Conservation (phyloP, 139 green algal species). For the Chlamydomonas sp. region DNA sequence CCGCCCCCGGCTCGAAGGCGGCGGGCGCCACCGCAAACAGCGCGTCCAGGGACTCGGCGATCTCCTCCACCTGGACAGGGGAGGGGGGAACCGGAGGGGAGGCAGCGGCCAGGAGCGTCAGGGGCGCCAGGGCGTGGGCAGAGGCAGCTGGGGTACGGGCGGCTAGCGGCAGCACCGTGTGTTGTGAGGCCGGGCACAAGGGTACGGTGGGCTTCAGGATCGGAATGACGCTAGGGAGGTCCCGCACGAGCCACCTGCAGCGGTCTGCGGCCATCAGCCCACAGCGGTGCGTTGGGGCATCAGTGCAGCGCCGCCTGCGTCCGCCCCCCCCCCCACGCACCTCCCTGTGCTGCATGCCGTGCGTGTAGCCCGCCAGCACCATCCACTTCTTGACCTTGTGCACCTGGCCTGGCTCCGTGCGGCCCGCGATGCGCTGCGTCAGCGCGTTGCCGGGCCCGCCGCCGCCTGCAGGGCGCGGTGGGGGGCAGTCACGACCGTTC, state of each 20-base stretch:
- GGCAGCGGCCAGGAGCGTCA: too few relatives aligned
- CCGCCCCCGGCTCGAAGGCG: neutral
- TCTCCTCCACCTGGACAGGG: constrained; percentile 3
- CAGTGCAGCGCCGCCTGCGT: neutral
- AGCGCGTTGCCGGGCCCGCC: constrained; percentile 19
- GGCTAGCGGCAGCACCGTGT: too few relatives aligned
- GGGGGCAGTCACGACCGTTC: neutral
- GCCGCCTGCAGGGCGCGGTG: neutral
- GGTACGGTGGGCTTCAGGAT: too few relatives aligned
- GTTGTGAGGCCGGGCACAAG: too few relatives aligned
- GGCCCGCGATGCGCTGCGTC: neutral
- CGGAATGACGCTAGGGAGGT: too few relatives aligned
- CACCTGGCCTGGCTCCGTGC: neutral
- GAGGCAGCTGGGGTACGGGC: too few relatives aligned
- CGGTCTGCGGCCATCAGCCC: too few relatives aligned
- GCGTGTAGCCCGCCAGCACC: constrained; percentile 1
- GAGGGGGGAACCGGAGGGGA: too few relatives aligned
- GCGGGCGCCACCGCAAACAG: neutral
- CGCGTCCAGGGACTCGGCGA: neutral
- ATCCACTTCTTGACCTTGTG: constrained; percentile 22
- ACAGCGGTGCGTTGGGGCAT: too few relatives aligned
- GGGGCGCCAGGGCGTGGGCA: too few relatives aligned
- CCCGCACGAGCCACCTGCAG: too few relatives aligned
- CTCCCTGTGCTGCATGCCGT: constrained; percentile 7
- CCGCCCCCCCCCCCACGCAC: neutral